Evolutionary conservation across 2,329 filamentous ascomycete genomes (phyloP), one percentile per base, ranked within the genome.

Genomic region (Beauveria medogensis): DNA sequence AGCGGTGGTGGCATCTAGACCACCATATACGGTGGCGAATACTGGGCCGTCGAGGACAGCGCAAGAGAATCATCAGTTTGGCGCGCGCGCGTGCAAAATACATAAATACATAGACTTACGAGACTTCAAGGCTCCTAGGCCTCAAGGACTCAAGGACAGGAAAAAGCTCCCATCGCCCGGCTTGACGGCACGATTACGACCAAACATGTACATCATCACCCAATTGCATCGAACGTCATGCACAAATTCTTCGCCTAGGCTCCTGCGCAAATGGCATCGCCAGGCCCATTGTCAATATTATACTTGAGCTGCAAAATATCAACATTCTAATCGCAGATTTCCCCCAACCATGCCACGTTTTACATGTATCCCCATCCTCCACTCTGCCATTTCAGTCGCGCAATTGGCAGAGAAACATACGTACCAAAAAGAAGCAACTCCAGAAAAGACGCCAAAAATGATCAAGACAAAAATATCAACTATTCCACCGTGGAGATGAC

Each of bases 1-100:
- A 82, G 79, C 65, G 80, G 80, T 3, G 77, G 77, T 1, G 77
- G 77, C 0, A 69, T 79, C 46, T 79, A 63, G 8, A 37, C 47
- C 47, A 16, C 7, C n/a, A 37, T 16, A 37, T 3, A 1, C 22
- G 22, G 9, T 34, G 18, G 48, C 48, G 48, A 37, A 37, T 9
- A 22, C 48, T 18, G 9, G 16, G 12, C 34, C 34, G 10, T 5
- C 12, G 5, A 37, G 14, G 34, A 37, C 12, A 37, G 5, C 34
- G 34, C 34, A 37, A 37, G 34, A 14, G 14, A 16, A 37, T 16
- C 12, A 37, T 37, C 34, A 37, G 5, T 37, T 37, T 5, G 5
- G 5, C 34, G n/a, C 47, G 51, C 22, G 34, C 51, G 14, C 22
- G 26, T 5, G 16, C 52, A 28, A 28, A 28, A 30, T 55, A 16